A percentile compares a stretch with the other conserved stretches of the same genome.
phyloP scores from a whole-genome alignment of 257 asterid genomes.

The Mitragyna speciosa region DNA sequence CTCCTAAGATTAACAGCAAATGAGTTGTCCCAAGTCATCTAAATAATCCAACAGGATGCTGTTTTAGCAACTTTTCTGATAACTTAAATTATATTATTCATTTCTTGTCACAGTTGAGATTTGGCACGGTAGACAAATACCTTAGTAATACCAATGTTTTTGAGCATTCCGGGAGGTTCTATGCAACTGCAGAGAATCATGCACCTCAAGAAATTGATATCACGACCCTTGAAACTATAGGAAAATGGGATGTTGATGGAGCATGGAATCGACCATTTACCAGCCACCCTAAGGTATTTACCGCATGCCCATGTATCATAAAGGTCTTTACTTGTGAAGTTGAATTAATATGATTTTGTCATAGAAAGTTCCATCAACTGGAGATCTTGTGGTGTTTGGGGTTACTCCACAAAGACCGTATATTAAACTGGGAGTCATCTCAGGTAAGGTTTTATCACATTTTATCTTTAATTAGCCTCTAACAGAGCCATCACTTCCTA shows the following conservation, averaged over 20 bases:
- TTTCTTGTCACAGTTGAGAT: slow-evolving; percentile 47
- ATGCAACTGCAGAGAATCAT: slow-evolving; percentile 59
- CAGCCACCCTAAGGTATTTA: slow-evolving; percentile 67
- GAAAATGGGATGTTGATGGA: slow-evolving; percentile 50
- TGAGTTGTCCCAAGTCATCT: neutral
- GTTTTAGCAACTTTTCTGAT: too few species aligned
- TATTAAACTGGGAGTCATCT: slow-evolving; percentile 57
- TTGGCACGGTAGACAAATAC: slow-evolving; percentile 47
- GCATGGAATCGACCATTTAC: slow-evolving; percentile 69
- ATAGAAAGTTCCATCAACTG: slow-evolving; percentile 57
- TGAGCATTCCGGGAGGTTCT: slow-evolving; percentile 62
- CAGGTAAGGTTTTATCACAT: slow-evolving; percentile 36
- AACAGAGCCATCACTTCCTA: too few species aligned
- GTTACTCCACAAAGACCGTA: slow-evolving; percentile 52
- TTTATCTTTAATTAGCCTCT: neutral
- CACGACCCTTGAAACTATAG: slow-evolving; percentile 41
- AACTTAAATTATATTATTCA: neutral
- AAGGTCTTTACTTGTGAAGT: neutral
- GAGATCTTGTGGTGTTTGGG: slow-evolving; percentile 68
- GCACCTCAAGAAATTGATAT: slow-evolving; percentile 63
- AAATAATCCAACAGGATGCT: too few species aligned
- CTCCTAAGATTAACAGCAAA: neutral
- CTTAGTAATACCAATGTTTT: slow-evolving; percentile 60
- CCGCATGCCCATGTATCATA: neutral
- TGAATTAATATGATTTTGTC: neutral